A percentile compares a stretch with the other conserved stretches of the same genome.
Evolutionary conservation across 208 protist genomes (phyloP).

Genomic region (Trypanosomatidae sp.): DNA sequence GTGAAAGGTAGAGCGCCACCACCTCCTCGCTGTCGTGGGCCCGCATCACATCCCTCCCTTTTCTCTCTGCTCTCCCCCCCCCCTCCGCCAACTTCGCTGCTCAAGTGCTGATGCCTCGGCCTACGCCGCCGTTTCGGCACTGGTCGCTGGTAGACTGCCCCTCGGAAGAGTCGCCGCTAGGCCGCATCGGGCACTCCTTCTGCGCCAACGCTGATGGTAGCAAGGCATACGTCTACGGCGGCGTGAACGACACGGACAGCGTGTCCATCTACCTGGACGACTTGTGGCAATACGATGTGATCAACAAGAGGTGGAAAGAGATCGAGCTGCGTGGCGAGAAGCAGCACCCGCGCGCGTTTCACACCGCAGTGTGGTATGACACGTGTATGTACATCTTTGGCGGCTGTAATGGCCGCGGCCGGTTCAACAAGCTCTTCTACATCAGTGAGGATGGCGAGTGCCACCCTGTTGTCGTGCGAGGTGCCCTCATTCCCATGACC

Average conservation of each 20-base stretch:
- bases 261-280: conserved; percentile 86
- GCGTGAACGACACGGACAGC: conserved; percentile 78
- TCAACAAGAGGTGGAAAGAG: conserved; percentile 60
- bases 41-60: not conserved
- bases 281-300: conserved; percentile 76
- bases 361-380: conserved; percentile 79
- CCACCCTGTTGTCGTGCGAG: conserved; percentile 10
- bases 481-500: conserved; percentile 34
- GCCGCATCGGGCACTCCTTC: conserved; percentile 87
- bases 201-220: conserved; percentile 62
- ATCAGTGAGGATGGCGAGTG: conserved; percentile 62
- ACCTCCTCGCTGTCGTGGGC: not conserved
- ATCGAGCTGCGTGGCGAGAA: conserved; percentile 55
- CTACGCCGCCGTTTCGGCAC: conserved; percentile 23
- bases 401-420: conserved; percentile 81
- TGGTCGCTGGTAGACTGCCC: conserved; percentile 60
- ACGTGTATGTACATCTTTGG: conserved; percentile 81
- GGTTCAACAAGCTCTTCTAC: conserved; percentile 87
- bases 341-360: conserved; percentile 82
- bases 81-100: not conserved
- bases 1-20: not conserved
- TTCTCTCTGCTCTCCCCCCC: not conserved
- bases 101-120: conserved; percentile 17
- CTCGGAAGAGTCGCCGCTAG: conserved; percentile 43
- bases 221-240: conserved; percentile 87